Evolutionary conservation across 2,329 filamentous ascomycete species (phyloP).

Genomic region (Sporothrix brunneoviolacea): DNA sequence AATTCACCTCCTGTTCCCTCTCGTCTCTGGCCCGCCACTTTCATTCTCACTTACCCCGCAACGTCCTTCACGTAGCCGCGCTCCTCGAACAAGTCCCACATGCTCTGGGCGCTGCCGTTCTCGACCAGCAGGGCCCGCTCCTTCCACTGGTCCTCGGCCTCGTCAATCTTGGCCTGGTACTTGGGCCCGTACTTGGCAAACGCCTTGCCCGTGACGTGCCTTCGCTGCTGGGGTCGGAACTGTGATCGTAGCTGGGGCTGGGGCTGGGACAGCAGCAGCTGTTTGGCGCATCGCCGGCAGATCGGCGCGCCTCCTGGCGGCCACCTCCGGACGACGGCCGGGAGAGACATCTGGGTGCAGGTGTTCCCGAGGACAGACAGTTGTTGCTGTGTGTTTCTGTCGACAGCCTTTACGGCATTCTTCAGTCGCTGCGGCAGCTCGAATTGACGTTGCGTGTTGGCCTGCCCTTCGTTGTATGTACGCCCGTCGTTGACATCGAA

Average conservation of each 20-base stretch:
- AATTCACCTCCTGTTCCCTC: too few species aligned
- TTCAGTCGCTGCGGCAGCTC: too few species aligned
- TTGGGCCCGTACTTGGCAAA: conserved; percentile 24
- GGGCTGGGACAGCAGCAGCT: conserved; percentile 5
- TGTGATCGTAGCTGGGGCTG: neutral
- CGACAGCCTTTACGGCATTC: too few species aligned
- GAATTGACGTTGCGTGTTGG: neutral
- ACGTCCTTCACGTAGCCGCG: conserved; percentile 68
- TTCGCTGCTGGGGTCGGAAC: neutral
- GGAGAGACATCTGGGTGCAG: conserved; percentile 10
- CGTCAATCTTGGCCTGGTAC: conserved; percentile 37
- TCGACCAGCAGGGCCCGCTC: conserved; percentile 40
- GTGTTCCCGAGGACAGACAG: too few species aligned
- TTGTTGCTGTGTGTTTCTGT: neutral
- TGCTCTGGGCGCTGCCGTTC: conserved; percentile 42
- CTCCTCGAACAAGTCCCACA: conserved; percentile 61
- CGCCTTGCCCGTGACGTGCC: conserved; percentile 14
- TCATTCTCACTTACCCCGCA: conserved; percentile 59
- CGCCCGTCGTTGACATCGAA: neutral
- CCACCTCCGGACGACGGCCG: conserved; percentile 9
- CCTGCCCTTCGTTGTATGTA: too few species aligned
- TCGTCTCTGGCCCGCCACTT: too few species aligned
- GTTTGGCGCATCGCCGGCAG: conserved; percentile 16
- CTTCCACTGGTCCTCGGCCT: conserved; percentile 42
- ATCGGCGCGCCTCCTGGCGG: neutral